These are phyloP conservation scores for Rhododendron mucronatum DNA, from an alignment of 148 eudicot genomes.

Conservation along the genomic window DNA sequence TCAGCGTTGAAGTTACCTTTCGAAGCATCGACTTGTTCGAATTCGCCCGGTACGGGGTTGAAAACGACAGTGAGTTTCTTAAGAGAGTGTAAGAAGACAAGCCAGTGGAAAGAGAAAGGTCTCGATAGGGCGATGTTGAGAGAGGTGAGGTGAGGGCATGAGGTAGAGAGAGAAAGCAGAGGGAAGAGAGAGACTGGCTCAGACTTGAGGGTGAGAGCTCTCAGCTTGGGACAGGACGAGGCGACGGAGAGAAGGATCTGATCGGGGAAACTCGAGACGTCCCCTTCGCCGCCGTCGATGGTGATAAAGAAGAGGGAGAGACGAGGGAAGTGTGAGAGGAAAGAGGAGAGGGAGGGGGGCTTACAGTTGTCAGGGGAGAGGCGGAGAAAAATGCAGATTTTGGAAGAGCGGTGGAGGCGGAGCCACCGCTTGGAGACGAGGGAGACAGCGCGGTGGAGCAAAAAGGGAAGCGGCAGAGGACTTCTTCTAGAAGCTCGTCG, in stretches of 20 bases:
- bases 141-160: constrained; percentile 12
- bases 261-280: background rate
- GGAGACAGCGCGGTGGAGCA: background rate
- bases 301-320: background rate
- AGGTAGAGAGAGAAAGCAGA: constrained; percentile 29
- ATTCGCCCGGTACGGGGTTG: constrained; percentile 8
- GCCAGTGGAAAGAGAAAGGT: background rate
- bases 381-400: background rate
- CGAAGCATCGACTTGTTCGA: background rate
- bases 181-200: constrained; percentile 26
- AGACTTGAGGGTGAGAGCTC: constrained; percentile 4
- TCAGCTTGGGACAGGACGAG: constrained; percentile 30
- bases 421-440: background rate
- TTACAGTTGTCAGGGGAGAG: background rate
- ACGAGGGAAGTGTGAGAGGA: background rate
- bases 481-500: too few relatives aligned
- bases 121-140: background rate
- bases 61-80: background rate
- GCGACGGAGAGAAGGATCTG: constrained; percentile 22
- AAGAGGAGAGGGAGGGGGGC: background rate
- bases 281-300: background rate
- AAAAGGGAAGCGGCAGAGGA: too few relatives aligned
- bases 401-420: background rate
- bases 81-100: background rate
- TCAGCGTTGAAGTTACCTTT: background rate